Evolutionary conservation across 768 basidiomycete species (phyloP).

Genomic region (Suillus sp.): DNA sequence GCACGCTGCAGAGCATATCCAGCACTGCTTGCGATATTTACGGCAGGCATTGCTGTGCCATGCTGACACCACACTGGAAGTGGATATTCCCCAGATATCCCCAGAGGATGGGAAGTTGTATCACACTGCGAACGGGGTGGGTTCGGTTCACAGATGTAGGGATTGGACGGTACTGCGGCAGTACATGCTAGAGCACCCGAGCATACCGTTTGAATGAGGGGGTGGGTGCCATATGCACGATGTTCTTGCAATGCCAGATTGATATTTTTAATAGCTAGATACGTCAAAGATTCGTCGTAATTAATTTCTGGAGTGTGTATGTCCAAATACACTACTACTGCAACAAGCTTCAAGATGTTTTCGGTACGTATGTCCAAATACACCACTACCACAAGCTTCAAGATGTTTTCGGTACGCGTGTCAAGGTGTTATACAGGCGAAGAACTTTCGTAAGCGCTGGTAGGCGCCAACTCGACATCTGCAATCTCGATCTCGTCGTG

Average conservation of each 20-base stretch:
- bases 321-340: not conserved
- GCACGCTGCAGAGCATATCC: constrained; percentile 32
- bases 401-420: not conserved
- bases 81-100: constrained; percentile 29
- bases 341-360: not conserved
- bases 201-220: constrained; percentile 23
- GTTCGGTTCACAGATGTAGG: constrained; percentile 34
- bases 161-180: constrained; percentile 36
- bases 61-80: constrained; percentile 42
- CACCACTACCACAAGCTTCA: not conserved
- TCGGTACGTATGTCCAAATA: constrained; percentile 2
- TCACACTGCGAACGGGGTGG: constrained; percentile 33
- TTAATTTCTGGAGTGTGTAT: not conserved
- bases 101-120: constrained; percentile 24
- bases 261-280: not conserved
- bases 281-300: not conserved
- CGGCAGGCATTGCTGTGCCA: constrained; percentile 40
- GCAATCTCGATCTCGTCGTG: constrained; percentile 7
- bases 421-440: constrained; percentile 3
- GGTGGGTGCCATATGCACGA: not conserved
- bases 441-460: not conserved
- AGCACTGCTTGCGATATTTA: constrained; percentile 44
- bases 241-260: not conserved
- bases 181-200: constrained; percentile 32
- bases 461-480: not conserved